Evolutionary conservation across 352 stramenopile genomes (phyloP), one percentile per base, ranked within the genome.

Genomic region (Phytopythium cucurbitacearum): DNA sequence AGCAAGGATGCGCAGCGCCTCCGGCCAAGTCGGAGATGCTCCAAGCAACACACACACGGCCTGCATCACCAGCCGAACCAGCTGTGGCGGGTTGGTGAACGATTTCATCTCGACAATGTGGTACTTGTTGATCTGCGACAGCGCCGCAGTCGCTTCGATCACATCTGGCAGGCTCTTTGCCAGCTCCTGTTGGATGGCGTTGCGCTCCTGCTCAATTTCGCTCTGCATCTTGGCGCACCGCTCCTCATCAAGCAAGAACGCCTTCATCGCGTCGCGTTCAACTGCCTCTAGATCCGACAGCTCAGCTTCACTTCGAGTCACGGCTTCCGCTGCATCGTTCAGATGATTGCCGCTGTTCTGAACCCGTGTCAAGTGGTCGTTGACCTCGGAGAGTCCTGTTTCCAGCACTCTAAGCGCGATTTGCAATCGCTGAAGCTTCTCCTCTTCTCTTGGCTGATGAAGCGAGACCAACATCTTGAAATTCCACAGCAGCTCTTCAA

Each of bases 71-170:
- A 90, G 62, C 1, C 80, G 75, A 33, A 90, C 80, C 4, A 88
- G 63, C 42, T 90, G 77, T 0, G 80, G 80, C 0, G 80, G 80
- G 9, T 81, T 84, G 16, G 75, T 83, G 49, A 90, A 88, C 15
- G 76, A 88, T 53, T 88, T 88, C 73, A 90, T 84, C 53, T 90
- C 80, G 10, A 80, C 83, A 49, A 90, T 91, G 44, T 89, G 77
- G 45, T 85, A 67, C 52, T 89, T 91, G 63, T 87, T 86, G 57
- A 91, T 91, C 45, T 87, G 76, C 9, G 73, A 71, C 1, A 91
- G 59, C 40, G 80, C 76, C 35, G 79, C 69, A 0, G 71, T 91
- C 1, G 80, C 80, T 35, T 73, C 66, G 7, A 69, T 49, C 0
- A 91, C 56, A 7, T 91, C 75, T 0, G 80, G 80, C 1, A 91